A percentile compares a stretch with the other conserved stretches of the same genome.
These are phyloP conservation scores for Prunella vulgaris DNA, from an alignment of 257 asterid genomes.

Conservation along the genomic window DNA sequence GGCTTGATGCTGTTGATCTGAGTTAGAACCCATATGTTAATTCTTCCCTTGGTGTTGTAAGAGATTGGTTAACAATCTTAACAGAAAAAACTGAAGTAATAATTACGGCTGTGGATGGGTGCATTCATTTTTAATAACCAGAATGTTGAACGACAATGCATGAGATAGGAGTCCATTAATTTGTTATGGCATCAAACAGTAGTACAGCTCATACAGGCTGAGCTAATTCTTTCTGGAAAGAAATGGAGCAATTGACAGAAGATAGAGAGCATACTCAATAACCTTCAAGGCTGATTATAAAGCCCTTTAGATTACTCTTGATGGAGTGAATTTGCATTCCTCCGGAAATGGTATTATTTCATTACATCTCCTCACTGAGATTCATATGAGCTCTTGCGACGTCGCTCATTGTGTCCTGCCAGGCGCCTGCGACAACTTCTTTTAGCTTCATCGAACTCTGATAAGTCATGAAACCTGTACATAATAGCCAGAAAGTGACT, in stretches of 20 bases:
- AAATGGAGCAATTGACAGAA: conserved; percentile 63
- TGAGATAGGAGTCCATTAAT: conserved; percentile 7
- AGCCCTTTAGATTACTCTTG: conserved; percentile 9
- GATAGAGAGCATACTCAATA: conserved; percentile 64
- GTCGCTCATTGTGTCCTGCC: conserved; percentile 91
- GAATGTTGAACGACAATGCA: conserved; percentile 7
- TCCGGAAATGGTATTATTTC: conserved; percentile 14
- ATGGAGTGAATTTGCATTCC: conserved; percentile 7
- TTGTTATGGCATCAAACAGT: background rate
- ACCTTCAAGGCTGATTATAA: conserved; percentile 23
- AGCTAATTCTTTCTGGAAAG: conserved; percentile 21
- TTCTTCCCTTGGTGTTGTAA: background rate
- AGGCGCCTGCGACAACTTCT: conserved; percentile 86
- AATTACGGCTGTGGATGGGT: background rate
- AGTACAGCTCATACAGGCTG: conserved; percentile 17
- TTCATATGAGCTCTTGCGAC: conserved; percentile 69
- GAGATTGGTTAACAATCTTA: background rate
- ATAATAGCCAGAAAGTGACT: conserved; percentile 20
- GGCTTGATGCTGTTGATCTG: background rate
- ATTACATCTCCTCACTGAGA: conserved; percentile 39
- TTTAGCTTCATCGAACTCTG: conserved; percentile 80
- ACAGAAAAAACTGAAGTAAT: background rate
- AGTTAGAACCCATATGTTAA: background rate
- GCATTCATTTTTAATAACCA: too few species aligned
- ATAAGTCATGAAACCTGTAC: conserved; percentile 76